Evolutionary conservation across 2,329 filamentous ascomycete genomes (phyloP).

Genomic region (Paraphaeosphaeria minitans): DNA sequence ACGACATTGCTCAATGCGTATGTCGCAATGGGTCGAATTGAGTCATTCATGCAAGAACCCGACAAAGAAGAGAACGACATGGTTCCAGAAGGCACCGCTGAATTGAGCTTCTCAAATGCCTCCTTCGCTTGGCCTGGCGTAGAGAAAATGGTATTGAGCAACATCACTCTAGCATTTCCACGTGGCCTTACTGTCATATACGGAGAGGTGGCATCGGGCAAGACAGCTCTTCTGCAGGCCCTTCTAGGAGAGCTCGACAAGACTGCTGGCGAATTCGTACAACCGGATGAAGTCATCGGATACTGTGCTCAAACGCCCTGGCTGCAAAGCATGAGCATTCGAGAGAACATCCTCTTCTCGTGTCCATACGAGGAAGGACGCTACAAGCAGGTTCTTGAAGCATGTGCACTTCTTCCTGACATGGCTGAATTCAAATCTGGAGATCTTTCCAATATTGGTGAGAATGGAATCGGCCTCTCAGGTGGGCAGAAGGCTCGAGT

Average conservation of each 20-base stretch:
- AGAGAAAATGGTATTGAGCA: conserved; percentile 58
- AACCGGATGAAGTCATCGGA: conserved; percentile 62
- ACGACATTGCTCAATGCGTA: conserved; percentile 79
- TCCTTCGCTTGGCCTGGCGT: conserved; percentile 82
- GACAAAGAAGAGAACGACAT: conserved; percentile 66
- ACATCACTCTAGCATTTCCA: conserved; percentile 61
- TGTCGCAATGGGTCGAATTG: conserved; percentile 81
- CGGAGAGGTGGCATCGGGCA: conserved; percentile 69
- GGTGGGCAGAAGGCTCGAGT: conserved; percentile 66
- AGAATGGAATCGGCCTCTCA: conserved; percentile 66
- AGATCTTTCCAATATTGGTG: conserved; percentile 65
- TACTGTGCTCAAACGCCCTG: conserved; percentile 71
- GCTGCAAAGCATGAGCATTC: conserved; percentile 72
- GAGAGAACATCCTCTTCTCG: conserved; percentile 70
- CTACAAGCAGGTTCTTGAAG: conserved; percentile 72
- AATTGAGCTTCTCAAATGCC: conserved; percentile 63
- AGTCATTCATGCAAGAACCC: conserved; percentile 84
- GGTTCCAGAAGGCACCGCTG: conserved; percentile 41
- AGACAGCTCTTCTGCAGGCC: conserved; percentile 65
- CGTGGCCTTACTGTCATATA: conserved; percentile 64
- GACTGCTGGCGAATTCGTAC: conserved; percentile 55
- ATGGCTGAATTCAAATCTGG: conserved; percentile 67
- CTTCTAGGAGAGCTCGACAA: conserved; percentile 65
- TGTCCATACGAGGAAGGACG: conserved; percentile 69
- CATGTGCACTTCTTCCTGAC: conserved; percentile 66